Evolutionary conservation across 2,329 filamentous ascomycete species (phyloP).

Genomic region (Ophiognomonia clavigignenti-juglandacearum): DNA sequence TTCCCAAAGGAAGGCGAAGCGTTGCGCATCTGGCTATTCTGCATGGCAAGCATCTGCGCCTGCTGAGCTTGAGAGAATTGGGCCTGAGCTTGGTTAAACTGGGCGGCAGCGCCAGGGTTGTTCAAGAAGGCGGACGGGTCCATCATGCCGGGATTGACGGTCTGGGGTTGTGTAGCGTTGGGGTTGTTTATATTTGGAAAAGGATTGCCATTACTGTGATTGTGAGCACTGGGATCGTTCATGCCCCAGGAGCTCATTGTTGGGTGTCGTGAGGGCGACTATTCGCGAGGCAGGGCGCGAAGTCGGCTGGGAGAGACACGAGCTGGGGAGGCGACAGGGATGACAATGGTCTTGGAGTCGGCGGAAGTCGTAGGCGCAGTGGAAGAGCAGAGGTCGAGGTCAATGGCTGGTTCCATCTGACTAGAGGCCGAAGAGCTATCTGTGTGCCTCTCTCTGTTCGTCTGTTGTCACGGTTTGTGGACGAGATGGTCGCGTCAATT

Average conservation of each 20-base stretch:
- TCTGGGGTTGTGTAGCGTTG: constrained; percentile 32
- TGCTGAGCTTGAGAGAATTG: constrained; percentile 52
- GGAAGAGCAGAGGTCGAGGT: constrained; percentile 3
- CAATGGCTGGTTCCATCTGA: constrained; percentile 40
- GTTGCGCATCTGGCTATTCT: constrained; percentile 80
- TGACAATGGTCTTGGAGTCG: constrained; percentile 13
- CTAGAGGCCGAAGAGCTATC: too few relatives aligned
- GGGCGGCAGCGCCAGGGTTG: constrained; percentile 40
- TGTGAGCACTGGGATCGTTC: constrained; percentile 63
- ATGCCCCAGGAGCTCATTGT: constrained; percentile 66
- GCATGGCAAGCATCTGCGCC: constrained; percentile 58
- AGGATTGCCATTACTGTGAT: constrained; percentile 67
- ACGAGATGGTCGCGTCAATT: constrained; percentile 1
- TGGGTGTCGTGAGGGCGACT: constrained; percentile 31
- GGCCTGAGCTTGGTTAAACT: constrained; percentile 55
- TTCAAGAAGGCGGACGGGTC: constrained; percentile 61
- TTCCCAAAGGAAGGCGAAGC: constrained; percentile 75
- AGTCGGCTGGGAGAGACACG: constrained; percentile 5
- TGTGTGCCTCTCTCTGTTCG: too few relatives aligned
- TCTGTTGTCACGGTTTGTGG: constrained; percentile 25
- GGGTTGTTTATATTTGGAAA: constrained; percentile 62
- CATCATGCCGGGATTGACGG: constrained; percentile 53
- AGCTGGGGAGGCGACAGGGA: constrained; percentile 6
- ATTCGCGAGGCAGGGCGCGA: constrained; percentile 9
- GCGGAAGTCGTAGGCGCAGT: neutral